These are phyloP conservation scores for Stentor roeselii DNA, from an alignment of 73 alveolate genomes.

Conservation along the genomic window DNA sequence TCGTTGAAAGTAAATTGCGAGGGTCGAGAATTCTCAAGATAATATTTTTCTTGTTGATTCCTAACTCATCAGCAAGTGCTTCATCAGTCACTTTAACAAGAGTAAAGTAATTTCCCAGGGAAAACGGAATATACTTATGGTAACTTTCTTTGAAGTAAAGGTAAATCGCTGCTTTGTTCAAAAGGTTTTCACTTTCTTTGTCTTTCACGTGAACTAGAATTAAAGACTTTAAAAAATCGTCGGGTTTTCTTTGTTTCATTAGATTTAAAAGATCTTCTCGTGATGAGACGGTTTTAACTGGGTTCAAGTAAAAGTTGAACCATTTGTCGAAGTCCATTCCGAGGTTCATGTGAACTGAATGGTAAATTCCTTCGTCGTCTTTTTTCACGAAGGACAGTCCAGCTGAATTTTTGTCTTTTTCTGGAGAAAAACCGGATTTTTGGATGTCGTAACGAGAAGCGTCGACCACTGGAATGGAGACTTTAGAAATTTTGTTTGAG, in stretches of 20 bases:
- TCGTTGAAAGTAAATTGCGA: not conserved
- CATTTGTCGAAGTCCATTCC: not conserved
- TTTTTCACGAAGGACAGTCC: not conserved
- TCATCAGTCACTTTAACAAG: constrained; percentile 2
- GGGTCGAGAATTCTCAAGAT: not conserved
- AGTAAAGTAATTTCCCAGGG: not conserved
- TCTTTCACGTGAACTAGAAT: not conserved
- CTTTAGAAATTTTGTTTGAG: too few relatives aligned
- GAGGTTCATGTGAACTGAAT: not conserved
- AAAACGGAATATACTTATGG: too few relatives aligned
- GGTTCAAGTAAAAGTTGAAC: not conserved
- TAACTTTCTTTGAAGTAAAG: not conserved
- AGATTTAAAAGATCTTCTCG: not conserved
- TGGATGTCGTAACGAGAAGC: not conserved
- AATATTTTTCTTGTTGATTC: not conserved
- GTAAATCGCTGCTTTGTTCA: not conserved
- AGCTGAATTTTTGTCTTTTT: not conserved
- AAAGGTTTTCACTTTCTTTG: not conserved
- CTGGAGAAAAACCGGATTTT: not conserved
- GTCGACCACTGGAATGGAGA: not conserved
- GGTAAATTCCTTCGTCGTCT: not conserved
- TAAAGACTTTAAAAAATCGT: not conserved
- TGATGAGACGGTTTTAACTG: not conserved
- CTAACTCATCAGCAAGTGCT: not conserved
- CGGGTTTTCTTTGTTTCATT: not conserved